Conservation (phyloP, 768 basidiomycete species). For the Saitozyma sp. region DNA sequence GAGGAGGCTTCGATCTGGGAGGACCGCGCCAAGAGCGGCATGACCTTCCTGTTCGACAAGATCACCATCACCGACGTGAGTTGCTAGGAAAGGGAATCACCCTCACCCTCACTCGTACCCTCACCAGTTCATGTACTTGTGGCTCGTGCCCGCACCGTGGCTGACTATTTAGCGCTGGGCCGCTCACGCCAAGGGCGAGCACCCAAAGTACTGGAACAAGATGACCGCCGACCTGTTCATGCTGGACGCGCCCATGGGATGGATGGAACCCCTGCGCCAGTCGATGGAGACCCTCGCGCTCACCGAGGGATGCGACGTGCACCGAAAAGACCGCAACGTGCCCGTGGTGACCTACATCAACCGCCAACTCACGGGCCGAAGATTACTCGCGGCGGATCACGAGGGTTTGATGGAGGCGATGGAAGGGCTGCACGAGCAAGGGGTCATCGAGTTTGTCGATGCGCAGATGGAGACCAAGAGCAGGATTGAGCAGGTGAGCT, state of each 20-base stretch:
- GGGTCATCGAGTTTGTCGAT: slow-evolving; percentile 30
- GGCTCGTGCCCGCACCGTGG: background rate
- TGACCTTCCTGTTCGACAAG: slow-evolving; percentile 33
- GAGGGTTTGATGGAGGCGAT: slow-evolving; percentile 20
- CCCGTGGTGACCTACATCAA: slow-evolving; percentile 43
- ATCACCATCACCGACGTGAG: slow-evolving; percentile 5
- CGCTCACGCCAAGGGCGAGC: slow-evolving; percentile 22
- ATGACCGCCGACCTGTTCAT: slow-evolving; percentile 31
- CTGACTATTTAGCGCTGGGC: slow-evolving; percentile 26
- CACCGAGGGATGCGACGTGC: slow-evolving; percentile 13
- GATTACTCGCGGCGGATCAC: slow-evolving; percentile 22
- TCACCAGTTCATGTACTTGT: too few species aligned
- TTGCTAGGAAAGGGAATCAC: too few species aligned
- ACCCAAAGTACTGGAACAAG: slow-evolving; percentile 27
- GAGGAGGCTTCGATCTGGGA: slow-evolving; percentile 34
- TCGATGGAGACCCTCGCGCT: slow-evolving; percentile 16
- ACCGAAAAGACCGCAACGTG: slow-evolving; percentile 10
- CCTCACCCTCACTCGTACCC: too few species aligned
- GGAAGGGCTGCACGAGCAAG: slow-evolving; percentile 23
- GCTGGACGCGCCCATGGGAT: slow-evolving; percentile 19
- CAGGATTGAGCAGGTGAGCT: slow-evolving; percentile 31
- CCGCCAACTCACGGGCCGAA: slow-evolving; percentile 30
- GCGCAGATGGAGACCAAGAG: slow-evolving; percentile 30
- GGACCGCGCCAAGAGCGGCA: slow-evolving; percentile 23
- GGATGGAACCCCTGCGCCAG: slow-evolving; percentile 33